A percentile compares a stretch with the other conserved stretches of the same genome.
Conservation (phyloP, 768 basidiomycete species). For the Coprinellus aureogranulatus region DNA sequence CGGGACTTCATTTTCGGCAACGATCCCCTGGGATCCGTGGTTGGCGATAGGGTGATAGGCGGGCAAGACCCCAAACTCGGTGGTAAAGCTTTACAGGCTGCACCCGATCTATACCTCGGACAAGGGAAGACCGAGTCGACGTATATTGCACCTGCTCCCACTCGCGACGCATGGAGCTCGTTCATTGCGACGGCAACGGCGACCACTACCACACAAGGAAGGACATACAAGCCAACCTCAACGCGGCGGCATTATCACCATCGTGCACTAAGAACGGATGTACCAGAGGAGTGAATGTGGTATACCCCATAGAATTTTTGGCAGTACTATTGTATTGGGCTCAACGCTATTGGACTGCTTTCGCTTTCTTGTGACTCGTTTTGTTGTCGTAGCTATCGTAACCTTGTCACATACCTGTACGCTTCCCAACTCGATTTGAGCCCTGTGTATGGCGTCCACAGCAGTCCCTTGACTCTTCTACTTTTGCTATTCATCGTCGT, state of each 20-base stretch:
- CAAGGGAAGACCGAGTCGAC: constrained; percentile 49
- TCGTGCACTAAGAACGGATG: too few species aligned
- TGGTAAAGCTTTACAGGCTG: constrained; percentile 49
- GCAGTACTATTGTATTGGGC: too few species aligned
- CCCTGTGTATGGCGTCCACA: too few species aligned
- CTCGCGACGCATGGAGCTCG: constrained; percentile 53
- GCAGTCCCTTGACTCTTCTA: too few species aligned
- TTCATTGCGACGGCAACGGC: constrained; percentile 45
- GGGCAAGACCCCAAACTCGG: constrained; percentile 51
- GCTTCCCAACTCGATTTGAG: too few species aligned
- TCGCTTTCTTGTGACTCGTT: too few species aligned
- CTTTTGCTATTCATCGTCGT: too few species aligned
- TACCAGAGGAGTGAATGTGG: too few species aligned
- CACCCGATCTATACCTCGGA: constrained; percentile 56
- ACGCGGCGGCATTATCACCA: not conserved
- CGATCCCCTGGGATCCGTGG: constrained; percentile 59
- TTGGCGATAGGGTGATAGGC: constrained; percentile 33
- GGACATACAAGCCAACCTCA: not conserved
- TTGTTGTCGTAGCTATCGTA: too few species aligned
- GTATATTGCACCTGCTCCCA: constrained; percentile 53
- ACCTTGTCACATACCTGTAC: too few species aligned
- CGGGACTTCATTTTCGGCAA: constrained; percentile 68
- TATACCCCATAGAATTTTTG: too few species aligned
- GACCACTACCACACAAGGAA: constrained; percentile 8
- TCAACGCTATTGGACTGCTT: too few species aligned